phyloP scores from a whole-genome alignment of 225 moss, liverwort and hornwort species.

The Marchantia polymorpha region DNA sequence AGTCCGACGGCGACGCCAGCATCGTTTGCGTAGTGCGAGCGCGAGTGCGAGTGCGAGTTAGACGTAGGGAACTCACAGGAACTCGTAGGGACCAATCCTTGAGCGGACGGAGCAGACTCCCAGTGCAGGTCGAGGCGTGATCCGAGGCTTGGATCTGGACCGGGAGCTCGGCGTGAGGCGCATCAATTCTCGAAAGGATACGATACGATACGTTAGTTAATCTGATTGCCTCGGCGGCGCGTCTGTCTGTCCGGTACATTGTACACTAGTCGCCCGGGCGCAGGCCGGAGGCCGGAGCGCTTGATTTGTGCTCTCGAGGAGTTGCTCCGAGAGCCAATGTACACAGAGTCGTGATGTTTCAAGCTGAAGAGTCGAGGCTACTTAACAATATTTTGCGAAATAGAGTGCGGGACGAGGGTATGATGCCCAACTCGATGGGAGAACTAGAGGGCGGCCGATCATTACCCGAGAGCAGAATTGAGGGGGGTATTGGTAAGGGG shows the following conservation, averaged over 20 bases:
- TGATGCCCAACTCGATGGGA: slow-evolving; percentile 30
- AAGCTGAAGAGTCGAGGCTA: slow-evolving; percentile 17
- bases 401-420: slow-evolving; percentile 20
- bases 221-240: not conserved
- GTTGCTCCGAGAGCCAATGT: slow-evolving; percentile 15
- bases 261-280: not conserved
- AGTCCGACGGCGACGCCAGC: not conserved
- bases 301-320: not conserved
- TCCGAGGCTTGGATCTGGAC: slow-evolving; percentile 8
- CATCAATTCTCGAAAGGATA: not conserved
- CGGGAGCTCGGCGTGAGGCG: not conserved
- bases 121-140: not conserved
- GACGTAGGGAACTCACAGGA: slow-evolving; percentile 12
- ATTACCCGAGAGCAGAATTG: slow-evolving; percentile 14
- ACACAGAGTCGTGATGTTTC: slow-evolving; percentile 24
- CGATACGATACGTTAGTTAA: not conserved
- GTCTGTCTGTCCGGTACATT: not conserved
- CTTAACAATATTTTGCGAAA: slow-evolving; percentile 3
- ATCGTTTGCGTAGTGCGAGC: not conserved
- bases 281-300: not conserved
- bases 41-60: not conserved
- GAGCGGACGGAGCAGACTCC: not conserved
- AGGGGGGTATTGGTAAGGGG: slow-evolving; percentile 13
- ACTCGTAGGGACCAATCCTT: not conserved
- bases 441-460: slow-evolving; percentile 32